Evolutionary conservation across 2,329 filamentous ascomycete species (phyloP).

Genomic region (Fusarium algeriense): DNA sequence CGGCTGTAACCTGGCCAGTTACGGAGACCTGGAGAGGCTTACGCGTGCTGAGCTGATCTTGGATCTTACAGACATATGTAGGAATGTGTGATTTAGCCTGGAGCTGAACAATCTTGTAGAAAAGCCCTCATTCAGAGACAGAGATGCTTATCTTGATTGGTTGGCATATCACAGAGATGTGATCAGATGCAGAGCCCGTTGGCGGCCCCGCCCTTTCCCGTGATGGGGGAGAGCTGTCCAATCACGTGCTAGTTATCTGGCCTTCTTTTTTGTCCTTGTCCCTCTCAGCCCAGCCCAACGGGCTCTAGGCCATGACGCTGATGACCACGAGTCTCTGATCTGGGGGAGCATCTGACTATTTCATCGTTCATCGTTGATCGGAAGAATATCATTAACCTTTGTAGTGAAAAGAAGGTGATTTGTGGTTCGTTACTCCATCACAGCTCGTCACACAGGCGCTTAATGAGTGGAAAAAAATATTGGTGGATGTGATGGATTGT

Average conservation of each 20-base stretch:
- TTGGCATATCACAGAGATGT: slow-evolving; percentile 25
- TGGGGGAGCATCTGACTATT: slow-evolving; percentile 39
- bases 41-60: slow-evolving; percentile 13
- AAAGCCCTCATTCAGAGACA: slow-evolving; percentile 36
- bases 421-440: slow-evolving; percentile 24
- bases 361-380: slow-evolving; percentile 4
- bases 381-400: background rate
- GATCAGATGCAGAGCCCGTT: slow-evolving; percentile 41
- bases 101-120: slow-evolving; percentile 22
- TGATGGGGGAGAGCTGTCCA: slow-evolving; percentile 27
- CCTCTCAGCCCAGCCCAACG: slow-evolving; percentile 26
- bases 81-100: slow-evolving; percentile 17
- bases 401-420: slow-evolving; percentile 12
- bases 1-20: slow-evolving; percentile 29
- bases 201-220: slow-evolving; percentile 36
- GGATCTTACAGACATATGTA: slow-evolving; percentile 18
- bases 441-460: slow-evolving; percentile 37
- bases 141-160: slow-evolving; percentile 28
- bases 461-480: slow-evolving; percentile 26
- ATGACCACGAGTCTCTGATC: slow-evolving; percentile 41
- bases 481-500: slow-evolving; percentile 34
- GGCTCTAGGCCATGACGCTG: slow-evolving; percentile 29
- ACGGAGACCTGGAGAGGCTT: slow-evolving; percentile 21
- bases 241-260: slow-evolving; percentile 13
- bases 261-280: slow-evolving; percentile 16